Base-by-base conservation (phyloP, 352 stramenopile species). In the Globisporangium middletonii region DNA sequence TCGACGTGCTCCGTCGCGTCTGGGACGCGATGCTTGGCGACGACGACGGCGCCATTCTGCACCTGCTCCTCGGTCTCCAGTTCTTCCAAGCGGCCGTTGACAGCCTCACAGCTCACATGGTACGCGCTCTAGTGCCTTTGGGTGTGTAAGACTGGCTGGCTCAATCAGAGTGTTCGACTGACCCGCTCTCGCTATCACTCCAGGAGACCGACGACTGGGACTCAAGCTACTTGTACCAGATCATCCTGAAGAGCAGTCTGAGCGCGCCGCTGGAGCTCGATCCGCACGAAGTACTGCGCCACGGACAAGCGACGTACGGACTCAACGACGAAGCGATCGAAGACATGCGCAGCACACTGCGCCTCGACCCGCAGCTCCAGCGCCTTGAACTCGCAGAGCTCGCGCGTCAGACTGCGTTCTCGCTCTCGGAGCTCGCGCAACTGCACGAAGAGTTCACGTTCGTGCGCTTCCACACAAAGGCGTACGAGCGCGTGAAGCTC, bases 371-470 rank as follows among this genome's bases (percentile, higher is more conserved):
- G 4, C 63, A 73, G 30, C 61, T 88, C 52, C 71, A 77, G 26
- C 69, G 79, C n/a, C 67, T 66, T 18, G 80, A 90, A 52, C 57
- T 85, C n/a, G 61, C 64, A 7, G 68, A 72, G n/a, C 54, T 90
- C 42, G 53, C 71, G 11, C 71, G 75, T 26, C 65, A 67, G 8
- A 84, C 77, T 0, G 70, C 79, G 51, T 90, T 90, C 46, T 73
- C 67, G 23, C 64, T 61, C 4, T 60, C 63, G n/a, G 76, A 90
- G 58, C 66, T 90, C 50, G 64, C 73, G 42, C 63, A 64, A 26
- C 59, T 90, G 15, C 76, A 88, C 8, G 72, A 83, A 30, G 80
- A 90, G 57, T 90, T 88, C 55, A 75, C 76, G 50, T 90, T 86
- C 48, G 68, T 83, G 48, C 72, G 77, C 15, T 74, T 70, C 42